phyloP scores from a whole-genome alignment of 2,329 filamentous ascomycete species.

The Ophiobolus disseminans region DNA sequence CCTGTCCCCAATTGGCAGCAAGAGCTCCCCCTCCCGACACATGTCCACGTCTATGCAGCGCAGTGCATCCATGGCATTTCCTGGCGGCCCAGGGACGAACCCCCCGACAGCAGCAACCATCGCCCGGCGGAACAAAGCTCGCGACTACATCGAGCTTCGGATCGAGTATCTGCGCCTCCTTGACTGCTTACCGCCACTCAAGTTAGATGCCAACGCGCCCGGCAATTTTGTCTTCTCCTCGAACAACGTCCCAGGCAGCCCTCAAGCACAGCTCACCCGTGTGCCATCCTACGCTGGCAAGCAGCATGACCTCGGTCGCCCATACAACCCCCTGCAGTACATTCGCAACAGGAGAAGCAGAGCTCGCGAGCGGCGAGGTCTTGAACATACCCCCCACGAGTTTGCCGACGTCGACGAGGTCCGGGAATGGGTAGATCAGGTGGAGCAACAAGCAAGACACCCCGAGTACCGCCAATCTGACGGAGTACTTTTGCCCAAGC shows the following conservation, averaged over 20 bases:
- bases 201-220: conserved; percentile 52
- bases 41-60: conserved; percentile 37
- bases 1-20: conserved; percentile 62
- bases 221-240: conserved; percentile 51
- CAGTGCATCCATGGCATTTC: conserved; percentile 32
- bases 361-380: conserved; percentile 74
- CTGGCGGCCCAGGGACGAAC: conserved; percentile 53
- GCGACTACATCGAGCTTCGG: conserved; percentile 83
- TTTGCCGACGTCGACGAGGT: conserved; percentile 79
- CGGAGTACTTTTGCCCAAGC: conserved; percentile 42
- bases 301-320: conserved; percentile 64
- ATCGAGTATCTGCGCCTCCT: conserved; percentile 83
- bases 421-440: conserved; percentile 76
- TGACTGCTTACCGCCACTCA: conserved; percentile 78
- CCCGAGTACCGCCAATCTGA: conserved; percentile 49
- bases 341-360: conserved; percentile 89
- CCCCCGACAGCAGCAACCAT: conserved; percentile 81
- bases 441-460: conserved; percentile 58
- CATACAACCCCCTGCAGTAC: conserved; percentile 91
- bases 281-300: conserved; percentile 46
- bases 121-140: conserved; percentile 82
- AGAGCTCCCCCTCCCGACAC: conserved; percentile 41
- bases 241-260: conserved; percentile 51
- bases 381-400: conserved; percentile 77
- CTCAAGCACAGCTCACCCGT: conserved; percentile 50